Conservation (phyloP, 208 protist genomes). For the Lotmaria passim region DNA sequence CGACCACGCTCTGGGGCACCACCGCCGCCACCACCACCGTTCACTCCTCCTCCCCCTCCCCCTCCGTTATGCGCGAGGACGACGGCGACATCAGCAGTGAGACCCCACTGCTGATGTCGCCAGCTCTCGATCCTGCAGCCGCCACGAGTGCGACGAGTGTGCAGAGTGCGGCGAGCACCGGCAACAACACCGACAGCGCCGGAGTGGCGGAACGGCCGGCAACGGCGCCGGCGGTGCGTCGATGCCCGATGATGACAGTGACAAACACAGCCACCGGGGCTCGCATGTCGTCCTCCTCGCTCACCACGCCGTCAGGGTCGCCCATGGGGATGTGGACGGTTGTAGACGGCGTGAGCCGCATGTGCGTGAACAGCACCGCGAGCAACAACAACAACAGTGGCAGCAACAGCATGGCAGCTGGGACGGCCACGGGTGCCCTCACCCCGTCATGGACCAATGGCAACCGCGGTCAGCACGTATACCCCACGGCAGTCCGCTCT, state of each 20-base stretch:
- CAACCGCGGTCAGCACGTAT: background rate
- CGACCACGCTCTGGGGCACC: background rate
- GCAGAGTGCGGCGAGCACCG: background rate
- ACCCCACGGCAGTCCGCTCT: background rate
- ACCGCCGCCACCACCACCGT: no score
- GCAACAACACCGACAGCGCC: background rate
- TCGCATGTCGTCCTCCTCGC: constrained; percentile 21
- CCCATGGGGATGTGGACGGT: constrained; percentile 13
- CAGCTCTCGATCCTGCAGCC: background rate
- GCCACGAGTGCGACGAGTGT: background rate
- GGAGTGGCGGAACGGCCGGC: background rate
- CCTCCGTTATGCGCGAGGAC: constrained; percentile 9
- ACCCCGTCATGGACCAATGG: background rate
- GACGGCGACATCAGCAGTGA: constrained; percentile 1
- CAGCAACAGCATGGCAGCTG: background rate
- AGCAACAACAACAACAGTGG: background rate
- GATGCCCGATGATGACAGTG: constrained; percentile 36
- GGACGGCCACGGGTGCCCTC: background rate
- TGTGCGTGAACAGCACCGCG: background rate
- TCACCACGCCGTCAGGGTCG: constrained; percentile 22
- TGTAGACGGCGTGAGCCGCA: background rate
- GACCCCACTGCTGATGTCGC: background rate
- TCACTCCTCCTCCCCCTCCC: background rate
- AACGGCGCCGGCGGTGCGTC: constrained; percentile 9
- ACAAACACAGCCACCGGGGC: constrained; percentile 45